Evolutionary conservation across 148 eudicot genomes (phyloP).

Genomic region (Fagopyrum homotropicum): DNA sequence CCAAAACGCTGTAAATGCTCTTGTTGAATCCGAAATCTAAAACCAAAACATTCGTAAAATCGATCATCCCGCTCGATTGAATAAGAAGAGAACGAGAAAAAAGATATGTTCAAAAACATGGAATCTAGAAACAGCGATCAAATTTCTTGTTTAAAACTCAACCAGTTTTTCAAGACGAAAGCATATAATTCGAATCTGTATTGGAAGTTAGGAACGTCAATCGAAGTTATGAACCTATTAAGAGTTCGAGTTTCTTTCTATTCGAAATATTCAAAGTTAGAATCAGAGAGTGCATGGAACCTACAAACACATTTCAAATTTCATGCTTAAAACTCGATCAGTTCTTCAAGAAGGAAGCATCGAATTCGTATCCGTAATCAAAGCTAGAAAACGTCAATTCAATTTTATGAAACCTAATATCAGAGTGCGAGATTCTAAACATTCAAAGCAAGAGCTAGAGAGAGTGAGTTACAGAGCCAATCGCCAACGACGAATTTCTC

Average conservation of each 20-base stretch:
- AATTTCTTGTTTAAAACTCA: not conserved
- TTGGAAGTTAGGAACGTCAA: too few species aligned
- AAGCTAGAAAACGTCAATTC: too few species aligned
- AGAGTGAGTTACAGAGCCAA: constrained; percentile 44
- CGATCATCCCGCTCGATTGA: not conserved
- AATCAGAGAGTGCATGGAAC: too few species aligned
- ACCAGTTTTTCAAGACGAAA: not conserved
- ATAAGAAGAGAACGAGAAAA: not conserved
- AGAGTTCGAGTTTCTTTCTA: too few species aligned
- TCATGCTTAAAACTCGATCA: too few species aligned
- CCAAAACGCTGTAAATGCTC: constrained; percentile 32
- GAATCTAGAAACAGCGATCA: not conserved
- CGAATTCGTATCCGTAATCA: too few species aligned
- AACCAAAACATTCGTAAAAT: not conserved
- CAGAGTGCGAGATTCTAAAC: not conserved
- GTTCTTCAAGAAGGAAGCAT: too few species aligned
- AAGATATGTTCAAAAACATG: not conserved
- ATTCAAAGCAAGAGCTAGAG: not conserved
- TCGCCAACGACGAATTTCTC: constrained; percentile 49
- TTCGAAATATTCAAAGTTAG: too few species aligned
- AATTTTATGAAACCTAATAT: too few species aligned
- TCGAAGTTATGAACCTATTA: too few species aligned
- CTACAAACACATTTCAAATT: too few species aligned
- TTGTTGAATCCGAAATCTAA: constrained; percentile 58
- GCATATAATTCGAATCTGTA: too few species aligned